These are phyloP conservation scores for Aspergillus cejpii DNA, from an alignment of 2,329 filamentous ascomycete genomes.

Conservation along the genomic window DNA sequence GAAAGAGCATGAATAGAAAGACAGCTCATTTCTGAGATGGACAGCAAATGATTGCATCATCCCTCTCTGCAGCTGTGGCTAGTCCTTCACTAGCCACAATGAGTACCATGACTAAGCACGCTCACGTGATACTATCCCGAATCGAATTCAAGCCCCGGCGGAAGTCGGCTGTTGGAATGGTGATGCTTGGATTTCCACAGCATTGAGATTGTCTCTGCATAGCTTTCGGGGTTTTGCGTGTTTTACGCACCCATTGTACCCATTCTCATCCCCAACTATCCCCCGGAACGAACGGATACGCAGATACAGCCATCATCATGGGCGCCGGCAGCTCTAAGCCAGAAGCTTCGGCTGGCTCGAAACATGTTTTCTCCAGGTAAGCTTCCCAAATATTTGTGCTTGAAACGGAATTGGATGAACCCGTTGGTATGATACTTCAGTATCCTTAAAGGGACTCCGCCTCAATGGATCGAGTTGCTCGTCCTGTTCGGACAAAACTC, in stretches of 20 bases:
- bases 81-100: no score
- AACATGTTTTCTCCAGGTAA: constrained; percentile 58
- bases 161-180: constrained; percentile 1
- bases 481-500: no score
- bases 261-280: not conserved
- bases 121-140: not conserved
- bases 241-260: not conserved
- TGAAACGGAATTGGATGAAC: no score
- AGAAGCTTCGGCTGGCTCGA: constrained; percentile 44
- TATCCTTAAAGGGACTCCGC: no score
- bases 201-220: not conserved
- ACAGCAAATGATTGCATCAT: no score
- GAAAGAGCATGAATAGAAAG: no score
- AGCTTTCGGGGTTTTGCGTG: not conserved
- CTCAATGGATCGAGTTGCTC: no score
- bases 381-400: not conserved
- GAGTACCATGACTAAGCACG: not conserved
- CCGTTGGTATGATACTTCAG: not conserved
- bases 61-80: no score
- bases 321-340: constrained; percentile 58
- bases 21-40: no score
- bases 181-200: not conserved
- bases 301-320: constrained; percentile 40
- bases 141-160: constrained; percentile 1
- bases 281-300: not conserved